Evolutionary conservation across 176 grass and related monocot species (phyloP), one percentile per base, ranked within the genome.

Genomic region (Musa troglodytarum): DNA sequence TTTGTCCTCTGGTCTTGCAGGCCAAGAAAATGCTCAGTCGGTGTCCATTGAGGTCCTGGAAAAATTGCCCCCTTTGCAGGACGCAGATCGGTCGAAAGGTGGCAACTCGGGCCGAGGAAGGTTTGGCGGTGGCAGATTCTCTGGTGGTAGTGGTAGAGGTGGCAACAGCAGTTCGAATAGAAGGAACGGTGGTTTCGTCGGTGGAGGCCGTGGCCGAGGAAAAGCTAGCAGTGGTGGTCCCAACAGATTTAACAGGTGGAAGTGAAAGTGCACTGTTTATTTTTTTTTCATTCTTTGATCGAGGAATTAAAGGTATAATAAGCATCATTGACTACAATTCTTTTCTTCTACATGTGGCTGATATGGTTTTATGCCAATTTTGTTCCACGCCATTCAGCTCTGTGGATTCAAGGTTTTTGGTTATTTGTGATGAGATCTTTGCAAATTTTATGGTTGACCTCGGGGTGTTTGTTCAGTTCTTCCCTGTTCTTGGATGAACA

Each of bases 21-120:
- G 78, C 23, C 74, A 88, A 8, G 77, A 95, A 64, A 99, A 83
- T 3, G 96, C 84, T 0, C 49, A 86, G 12, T 87, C 83, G 72
- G 82, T 89, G 26, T 86, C 91, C 34, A 69, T 99, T 22, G 91
- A 95, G 78, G 88, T 95, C 76, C 59, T 92, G 74, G 83, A 84
- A 71, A 76, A 79, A 16, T 17, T 99, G 82, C 91, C 96, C 70
- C 79, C 88, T 10, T 81, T 99, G 85, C 96, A 99, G 84, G 91
- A 92, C 25, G 92, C 57, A 62, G 88, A 99, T 0, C 79, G 89
- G 29, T 58, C n/a, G 9, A 72, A 54, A 73, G 69, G 78, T 63
- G 82, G 86, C 7, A 82, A 68, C 63, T 68, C 34, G 2, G 79
- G 85, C 0, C 69, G 86, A 1, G 81, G 86, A 54, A 82, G 87